A percentile compares a stretch with the other conserved stretches of the same genome.
Conservation (phyloP, 2,329 filamentous ascomycete genomes). For the Fusarium sp. region DNA sequence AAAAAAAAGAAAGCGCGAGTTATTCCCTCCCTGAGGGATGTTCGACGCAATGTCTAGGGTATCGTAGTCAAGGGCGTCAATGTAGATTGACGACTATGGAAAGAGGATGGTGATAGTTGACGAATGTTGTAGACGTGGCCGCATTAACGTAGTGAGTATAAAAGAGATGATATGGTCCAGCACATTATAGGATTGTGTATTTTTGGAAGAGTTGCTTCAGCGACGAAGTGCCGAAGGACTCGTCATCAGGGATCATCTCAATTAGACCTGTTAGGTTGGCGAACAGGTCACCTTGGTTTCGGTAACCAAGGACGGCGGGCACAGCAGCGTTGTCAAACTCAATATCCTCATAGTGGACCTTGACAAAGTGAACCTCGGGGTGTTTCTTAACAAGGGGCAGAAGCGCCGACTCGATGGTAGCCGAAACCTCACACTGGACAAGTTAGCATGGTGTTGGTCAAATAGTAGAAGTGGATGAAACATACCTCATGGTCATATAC, state of each 20-base stretch:
- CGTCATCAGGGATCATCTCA: conserved; percentile 81
- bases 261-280: conserved; percentile 89
- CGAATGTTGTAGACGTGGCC: conserved; percentile 41
- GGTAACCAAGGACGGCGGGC: conserved; percentile 89
- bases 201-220: conserved; percentile 64
- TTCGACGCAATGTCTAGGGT: conserved; percentile 35
- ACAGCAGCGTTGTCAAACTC: conserved; percentile 92
- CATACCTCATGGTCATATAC: conserved; percentile 89
- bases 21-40: conserved; percentile 27
- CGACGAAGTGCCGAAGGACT: conserved; percentile 65
- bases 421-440: conserved; percentile 79
- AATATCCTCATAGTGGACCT: conserved; percentile 89
- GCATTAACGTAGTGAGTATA: conserved; percentile 40
- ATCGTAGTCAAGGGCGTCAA: conserved; percentile 42
- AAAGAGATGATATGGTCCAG: conserved; percentile 17
- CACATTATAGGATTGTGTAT: conserved; percentile 61
- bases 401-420: conserved; percentile 82
- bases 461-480: conserved; percentile 23
- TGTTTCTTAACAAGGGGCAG: conserved; percentile 77
- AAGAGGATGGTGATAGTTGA: conserved; percentile 20
- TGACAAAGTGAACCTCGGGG: conserved; percentile 83
- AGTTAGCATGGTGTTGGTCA: conserved; percentile 34
- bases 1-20: conserved; percentile 25
- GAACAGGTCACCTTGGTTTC: conserved; percentile 86
- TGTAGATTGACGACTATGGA: conserved; percentile 13